Evolutionary conservation across 1,284 basidiomycete genomes (phyloP).

Genomic region (Rhodotorula glutinis): DNA sequence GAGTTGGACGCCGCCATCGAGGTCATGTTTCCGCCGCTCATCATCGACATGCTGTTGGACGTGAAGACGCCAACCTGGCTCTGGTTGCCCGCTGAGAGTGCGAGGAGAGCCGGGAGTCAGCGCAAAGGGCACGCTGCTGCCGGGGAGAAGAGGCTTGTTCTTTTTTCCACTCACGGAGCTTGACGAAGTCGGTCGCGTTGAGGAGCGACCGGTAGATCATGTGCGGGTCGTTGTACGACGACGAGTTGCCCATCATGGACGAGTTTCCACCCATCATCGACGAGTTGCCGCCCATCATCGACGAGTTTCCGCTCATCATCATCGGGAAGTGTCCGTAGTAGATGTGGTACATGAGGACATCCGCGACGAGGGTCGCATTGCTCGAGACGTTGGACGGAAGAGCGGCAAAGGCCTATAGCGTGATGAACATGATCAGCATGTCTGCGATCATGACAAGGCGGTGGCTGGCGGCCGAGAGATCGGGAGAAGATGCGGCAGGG

Average conservation of each 20-base stretch:
- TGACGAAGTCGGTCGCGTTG: conserved; percentile 24
- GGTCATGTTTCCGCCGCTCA: neutral
- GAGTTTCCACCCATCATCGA: conserved; percentile 3
- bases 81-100: conserved; percentile 12
- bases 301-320: neutral
- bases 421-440: neutral
- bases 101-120: neutral
- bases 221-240: neutral
- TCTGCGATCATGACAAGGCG: no score
- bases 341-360: conserved; percentile 35
- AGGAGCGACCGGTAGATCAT: conserved; percentile 36
- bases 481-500: no score
- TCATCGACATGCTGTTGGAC: neutral
- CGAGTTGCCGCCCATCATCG: no score
- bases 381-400: conserved; percentile 23
- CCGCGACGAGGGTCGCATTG: conserved; percentile 24
- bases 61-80: conserved; percentile 28
- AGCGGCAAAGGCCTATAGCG: conserved; percentile 18
- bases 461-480: neutral
- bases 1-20: no score
- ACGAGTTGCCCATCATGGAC: neutral
- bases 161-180: conserved; percentile 25
- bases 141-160: no score
- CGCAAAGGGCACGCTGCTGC: no score
- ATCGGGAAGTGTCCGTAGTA: conserved; percentile 17